Conservation (phyloP, 106 monocot species). For the Dactylorhiza incarnata region DNA sequence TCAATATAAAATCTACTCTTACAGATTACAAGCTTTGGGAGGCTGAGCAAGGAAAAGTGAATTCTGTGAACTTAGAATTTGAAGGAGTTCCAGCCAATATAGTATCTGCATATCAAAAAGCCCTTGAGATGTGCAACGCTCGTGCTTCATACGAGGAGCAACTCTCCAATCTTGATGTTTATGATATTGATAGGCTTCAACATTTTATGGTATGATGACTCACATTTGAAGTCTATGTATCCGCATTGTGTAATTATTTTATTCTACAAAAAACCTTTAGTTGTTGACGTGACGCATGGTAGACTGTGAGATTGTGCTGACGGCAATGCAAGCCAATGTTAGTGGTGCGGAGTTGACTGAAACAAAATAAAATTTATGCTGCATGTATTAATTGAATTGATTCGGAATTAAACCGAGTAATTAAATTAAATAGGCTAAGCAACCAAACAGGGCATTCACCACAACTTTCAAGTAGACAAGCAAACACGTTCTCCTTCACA, state of each 20-base stretch:
- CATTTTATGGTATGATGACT: slow-evolving; percentile 48
- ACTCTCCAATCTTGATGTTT: slow-evolving; percentile 28
- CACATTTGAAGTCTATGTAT: not conserved
- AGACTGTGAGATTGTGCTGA: too few relatives aligned
- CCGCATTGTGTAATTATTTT: not conserved
- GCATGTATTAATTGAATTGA: too few relatives aligned
- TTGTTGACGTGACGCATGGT: not conserved
- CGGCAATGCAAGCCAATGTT: too few relatives aligned
- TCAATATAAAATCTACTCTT: slow-evolving; percentile 48
- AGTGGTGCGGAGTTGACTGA: too few relatives aligned
- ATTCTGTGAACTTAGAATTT: slow-evolving; percentile 36
- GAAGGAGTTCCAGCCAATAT: slow-evolving; percentile 63
- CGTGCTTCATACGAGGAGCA: slow-evolving; percentile 65
- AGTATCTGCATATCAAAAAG: slow-evolving; percentile 65
- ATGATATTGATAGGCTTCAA: slow-evolving; percentile 60
- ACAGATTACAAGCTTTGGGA: slow-evolving; percentile 83
- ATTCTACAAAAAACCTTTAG: not conserved
- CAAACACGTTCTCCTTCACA: too few relatives aligned
- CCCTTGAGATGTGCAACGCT: slow-evolving; percentile 58
- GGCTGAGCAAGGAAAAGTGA: slow-evolving; percentile 55
- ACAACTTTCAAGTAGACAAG: too few relatives aligned
- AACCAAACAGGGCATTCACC: too few relatives aligned
- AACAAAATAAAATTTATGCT: too few relatives aligned
- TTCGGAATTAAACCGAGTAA: too few relatives aligned
- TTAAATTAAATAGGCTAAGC: too few relatives aligned